A percentile compares a stretch with the other conserved stretches of the same genome.
Conservation (phyloP, 1,139 yeast genomes). For the Pichia sp. region DNA sequence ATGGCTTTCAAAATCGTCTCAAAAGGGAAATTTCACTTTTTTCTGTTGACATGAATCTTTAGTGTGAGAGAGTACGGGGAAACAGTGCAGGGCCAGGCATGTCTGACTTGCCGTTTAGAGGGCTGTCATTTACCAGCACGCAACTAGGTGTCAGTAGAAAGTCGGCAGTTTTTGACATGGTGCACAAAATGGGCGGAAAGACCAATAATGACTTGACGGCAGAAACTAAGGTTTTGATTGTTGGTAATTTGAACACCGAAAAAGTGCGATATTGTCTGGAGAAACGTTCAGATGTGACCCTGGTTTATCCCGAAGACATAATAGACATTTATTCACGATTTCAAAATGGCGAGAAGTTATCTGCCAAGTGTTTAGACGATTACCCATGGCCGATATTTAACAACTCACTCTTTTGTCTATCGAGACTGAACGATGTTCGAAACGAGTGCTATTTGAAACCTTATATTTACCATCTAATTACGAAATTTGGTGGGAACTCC, state of each 20-base stretch:
- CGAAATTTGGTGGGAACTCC: conserved; percentile 49
- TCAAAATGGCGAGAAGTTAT: conserved; percentile 7
- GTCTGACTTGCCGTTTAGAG: too few species aligned
- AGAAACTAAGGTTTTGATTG: conserved; percentile 59
- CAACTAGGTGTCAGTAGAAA: too few species aligned
- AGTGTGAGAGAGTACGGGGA: too few species aligned
- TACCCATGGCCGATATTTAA: conserved; percentile 19
- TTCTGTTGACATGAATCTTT: too few species aligned
- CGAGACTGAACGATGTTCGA: conserved; percentile 17
- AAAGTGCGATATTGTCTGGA: conserved; percentile 60
- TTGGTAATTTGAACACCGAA: conserved; percentile 58
- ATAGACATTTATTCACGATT: conserved; percentile 29
- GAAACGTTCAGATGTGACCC: conserved; percentile 49
- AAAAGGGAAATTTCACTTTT: too few species aligned
- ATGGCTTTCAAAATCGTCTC: too few species aligned
- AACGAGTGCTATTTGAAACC: conserved; percentile 21
- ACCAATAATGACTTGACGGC: conserved; percentile 55
- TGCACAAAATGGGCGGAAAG: conserved; percentile 55
- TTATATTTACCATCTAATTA: conserved; percentile 33
- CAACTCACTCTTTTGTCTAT: conserved; percentile 22
- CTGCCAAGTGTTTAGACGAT: conserved; percentile 15
- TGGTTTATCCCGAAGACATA: conserved; percentile 43
- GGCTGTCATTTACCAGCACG: too few species aligned
- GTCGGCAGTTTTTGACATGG: conserved; percentile 26
- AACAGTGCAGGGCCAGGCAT: too few species aligned